A percentile compares a stretch with the other conserved stretches of the same genome.
These are phyloP conservation scores for Cladosporium halotolerans DNA, from an alignment of 2,329 filamentous ascomycete species.

Conservation along the genomic window DNA sequence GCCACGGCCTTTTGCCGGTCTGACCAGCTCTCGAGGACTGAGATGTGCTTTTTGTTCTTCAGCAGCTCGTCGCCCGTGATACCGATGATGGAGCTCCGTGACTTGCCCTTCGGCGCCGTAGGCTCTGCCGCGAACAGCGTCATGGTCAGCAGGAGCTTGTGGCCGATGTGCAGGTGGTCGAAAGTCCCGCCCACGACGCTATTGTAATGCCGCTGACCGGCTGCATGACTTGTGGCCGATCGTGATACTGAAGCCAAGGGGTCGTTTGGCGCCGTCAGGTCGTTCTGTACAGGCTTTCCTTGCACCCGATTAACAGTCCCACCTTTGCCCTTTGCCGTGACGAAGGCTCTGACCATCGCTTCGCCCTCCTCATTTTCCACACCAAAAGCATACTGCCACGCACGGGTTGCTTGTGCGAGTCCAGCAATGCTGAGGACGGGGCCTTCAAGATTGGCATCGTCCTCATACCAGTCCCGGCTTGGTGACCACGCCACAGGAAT, in stretches of 20 bases:
- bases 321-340: slow-evolving; percentile 26
- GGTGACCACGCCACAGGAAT: slow-evolving; percentile 61
- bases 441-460: slow-evolving; percentile 33
- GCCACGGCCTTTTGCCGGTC: slow-evolving; percentile 63
- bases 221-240: background rate
- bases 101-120: slow-evolving; percentile 28
- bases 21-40: slow-evolving; percentile 75
- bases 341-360: slow-evolving; percentile 46
- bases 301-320: slow-evolving; percentile 31
- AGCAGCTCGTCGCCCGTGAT: slow-evolving; percentile 84
- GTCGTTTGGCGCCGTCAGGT: slow-evolving; percentile 4
- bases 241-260: slow-evolving; percentile 7
- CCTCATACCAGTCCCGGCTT: slow-evolving; percentile 1
- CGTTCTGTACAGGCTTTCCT: slow-evolving; percentile 25
- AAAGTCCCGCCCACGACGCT: slow-evolving; percentile 76
- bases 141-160: slow-evolving; percentile 93
- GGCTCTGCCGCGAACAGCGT: slow-evolving; percentile 62
- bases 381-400: slow-evolving; percentile 62
- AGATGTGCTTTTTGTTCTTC: slow-evolving; percentile 80
- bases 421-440: slow-evolving; percentile 46
- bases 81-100: slow-evolving; percentile 52
- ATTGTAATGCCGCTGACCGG: slow-evolving; percentile 40
- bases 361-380: slow-evolving; percentile 60
- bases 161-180: slow-evolving; percentile 89
- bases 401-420: slow-evolving; percentile 44